Conservation (phyloP, 2,329 filamentous ascomycete genomes). For the Monosporascus sp. region DNA sequence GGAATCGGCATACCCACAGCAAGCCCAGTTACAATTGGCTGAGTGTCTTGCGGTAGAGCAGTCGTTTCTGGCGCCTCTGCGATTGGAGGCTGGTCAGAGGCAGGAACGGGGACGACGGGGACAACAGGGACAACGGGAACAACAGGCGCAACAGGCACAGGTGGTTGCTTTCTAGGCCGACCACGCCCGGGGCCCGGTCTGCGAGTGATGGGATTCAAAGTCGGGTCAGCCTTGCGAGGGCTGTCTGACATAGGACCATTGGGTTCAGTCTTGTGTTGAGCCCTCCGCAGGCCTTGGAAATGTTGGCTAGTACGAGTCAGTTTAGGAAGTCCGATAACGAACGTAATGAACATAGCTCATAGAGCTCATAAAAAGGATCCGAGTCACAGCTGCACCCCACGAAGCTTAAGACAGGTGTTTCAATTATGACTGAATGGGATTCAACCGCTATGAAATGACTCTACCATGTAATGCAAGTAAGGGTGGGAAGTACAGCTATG, state of each 20-base stretch:
- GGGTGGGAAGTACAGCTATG: not conserved
- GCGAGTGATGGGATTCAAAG: conserved; percentile 53
- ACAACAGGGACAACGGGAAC: not conserved
- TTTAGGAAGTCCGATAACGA: conserved; percentile 1
- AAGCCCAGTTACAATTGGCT: conserved; percentile 5
- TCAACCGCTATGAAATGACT: no score
- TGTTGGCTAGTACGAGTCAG: conserved; percentile 43
- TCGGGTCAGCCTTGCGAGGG: conserved; percentile 42
- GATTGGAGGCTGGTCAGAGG: conserved; percentile 5
- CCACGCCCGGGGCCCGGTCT: conserved; percentile 54
- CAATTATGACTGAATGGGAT: no score
- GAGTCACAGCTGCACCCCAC: not conserved
- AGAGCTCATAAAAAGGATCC: not conserved
- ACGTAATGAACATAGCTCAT: not conserved
- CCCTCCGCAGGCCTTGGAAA: conserved; percentile 53
- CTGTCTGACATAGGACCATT: conserved; percentile 30
- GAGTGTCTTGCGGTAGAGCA: conserved; percentile 6
- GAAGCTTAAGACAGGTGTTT: no score
- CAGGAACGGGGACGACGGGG: not conserved
- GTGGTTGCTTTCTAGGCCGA: conserved; percentile 43
- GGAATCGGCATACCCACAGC: conserved; percentile 7
- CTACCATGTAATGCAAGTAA: no score
- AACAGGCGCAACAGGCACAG: conserved; percentile 3
- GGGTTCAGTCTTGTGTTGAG: conserved; percentile 47
- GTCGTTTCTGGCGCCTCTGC: conserved; percentile 1